A percentile compares a stretch with the other conserved stretches of the same genome.
These are phyloP conservation scores for Carallia brachiata DNA, from an alignment of 345 rosid genomes.

Conservation along the genomic window DNA sequence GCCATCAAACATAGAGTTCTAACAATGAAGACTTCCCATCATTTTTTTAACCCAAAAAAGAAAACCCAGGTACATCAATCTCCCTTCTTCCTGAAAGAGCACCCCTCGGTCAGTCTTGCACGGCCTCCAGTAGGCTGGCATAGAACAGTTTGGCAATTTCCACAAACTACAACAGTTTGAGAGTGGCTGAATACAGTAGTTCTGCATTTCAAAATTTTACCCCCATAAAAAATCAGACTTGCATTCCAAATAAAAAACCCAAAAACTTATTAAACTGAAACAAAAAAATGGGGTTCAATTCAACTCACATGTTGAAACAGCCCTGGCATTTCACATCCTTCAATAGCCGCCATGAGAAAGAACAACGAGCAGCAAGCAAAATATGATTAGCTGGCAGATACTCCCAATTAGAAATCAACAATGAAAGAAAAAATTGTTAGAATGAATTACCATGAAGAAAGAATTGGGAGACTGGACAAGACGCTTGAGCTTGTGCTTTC, in stretches of 20 bases:
- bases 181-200: slow-evolving; percentile 25
- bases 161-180: slow-evolving; percentile 21
- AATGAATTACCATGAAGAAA: slow-evolving; percentile 10
- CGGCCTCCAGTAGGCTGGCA: slow-evolving; percentile 23
- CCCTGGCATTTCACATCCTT: slow-evolving; percentile 27
- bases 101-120: slow-evolving; percentile 22
- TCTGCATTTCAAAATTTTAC: slow-evolving; percentile 5
- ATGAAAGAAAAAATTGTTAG: not conserved
- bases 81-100: slow-evolving; percentile 24
- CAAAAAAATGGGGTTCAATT: no score
- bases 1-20: not conserved
- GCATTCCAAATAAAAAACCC: not conserved
- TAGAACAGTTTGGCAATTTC: slow-evolving; percentile 16
- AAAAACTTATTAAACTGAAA: not conserved
- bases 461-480: slow-evolving; percentile 12
- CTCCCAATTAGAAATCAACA: not conserved
- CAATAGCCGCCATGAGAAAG: not conserved
- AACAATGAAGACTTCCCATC: not conserved
- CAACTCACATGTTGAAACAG: slow-evolving; percentile 21
- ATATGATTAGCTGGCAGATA: no score
- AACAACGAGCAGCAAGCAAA: not conserved
- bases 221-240: no score
- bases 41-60: no score
- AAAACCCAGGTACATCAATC: not conserved
- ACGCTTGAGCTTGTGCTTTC: slow-evolving; percentile 13